Evolutionary conservation across 176 grass and related monocot species (phyloP).

Genomic region (Rhynchospora pubera): DNA sequence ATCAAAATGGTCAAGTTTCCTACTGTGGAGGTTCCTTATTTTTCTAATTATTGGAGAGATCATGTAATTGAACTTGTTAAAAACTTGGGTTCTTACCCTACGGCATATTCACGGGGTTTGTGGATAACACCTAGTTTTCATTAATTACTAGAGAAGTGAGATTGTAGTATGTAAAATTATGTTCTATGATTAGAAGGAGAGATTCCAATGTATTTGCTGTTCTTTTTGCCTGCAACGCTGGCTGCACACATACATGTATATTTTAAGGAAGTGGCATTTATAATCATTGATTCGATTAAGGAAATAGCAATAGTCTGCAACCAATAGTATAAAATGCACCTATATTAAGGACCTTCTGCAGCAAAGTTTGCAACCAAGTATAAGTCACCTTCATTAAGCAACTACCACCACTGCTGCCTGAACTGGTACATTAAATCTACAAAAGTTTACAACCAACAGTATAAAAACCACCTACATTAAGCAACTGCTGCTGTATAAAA

Average conservation of each 20-base stretch:
- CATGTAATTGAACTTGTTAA: neutral
- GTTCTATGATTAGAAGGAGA: neutral
- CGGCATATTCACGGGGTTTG: neutral
- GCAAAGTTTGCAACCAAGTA: too few relatives aligned
- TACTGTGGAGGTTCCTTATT: neutral
- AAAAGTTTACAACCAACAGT: neutral
- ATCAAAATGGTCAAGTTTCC: slow-evolving; percentile 16
- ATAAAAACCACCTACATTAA: neutral
- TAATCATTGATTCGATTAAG: neutral
- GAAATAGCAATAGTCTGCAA: neutral
- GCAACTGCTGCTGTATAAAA: neutral
- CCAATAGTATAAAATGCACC: neutral
- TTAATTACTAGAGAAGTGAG: neutral
- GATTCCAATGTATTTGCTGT: neutral
- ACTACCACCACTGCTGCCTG: too few relatives aligned
- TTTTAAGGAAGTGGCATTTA: neutral
- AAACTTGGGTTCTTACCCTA: neutral
- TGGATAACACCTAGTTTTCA: slow-evolving; percentile 16
- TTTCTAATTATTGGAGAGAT: neutral
- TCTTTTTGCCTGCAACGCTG: neutral
- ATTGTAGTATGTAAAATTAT: neutral
- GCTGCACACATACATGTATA: neutral
- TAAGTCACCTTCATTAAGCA: too few relatives aligned
- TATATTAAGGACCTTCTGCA: neutral
- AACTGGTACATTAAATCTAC: too few relatives aligned